These are phyloP conservation scores for Phytophthora pini DNA, from an alignment of 352 stramenopile genomes.

Conservation along the genomic window DNA sequence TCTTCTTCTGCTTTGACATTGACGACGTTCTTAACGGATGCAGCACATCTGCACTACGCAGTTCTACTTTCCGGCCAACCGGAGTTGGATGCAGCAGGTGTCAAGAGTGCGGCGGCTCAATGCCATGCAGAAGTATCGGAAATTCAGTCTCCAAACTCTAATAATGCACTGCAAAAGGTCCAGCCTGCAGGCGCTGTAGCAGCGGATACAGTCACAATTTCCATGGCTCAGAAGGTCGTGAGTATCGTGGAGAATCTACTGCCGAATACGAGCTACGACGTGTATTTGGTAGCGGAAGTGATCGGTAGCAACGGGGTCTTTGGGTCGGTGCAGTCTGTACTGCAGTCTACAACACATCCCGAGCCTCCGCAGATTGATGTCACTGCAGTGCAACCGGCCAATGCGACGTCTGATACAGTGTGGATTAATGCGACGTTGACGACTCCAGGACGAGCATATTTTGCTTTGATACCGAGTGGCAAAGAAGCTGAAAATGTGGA, in stretches of 20 bases:
- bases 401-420: constrained; percentile 45
- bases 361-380: constrained; percentile 45
- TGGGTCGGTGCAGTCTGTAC: constrained; percentile 67
- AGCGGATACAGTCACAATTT: constrained; percentile 53
- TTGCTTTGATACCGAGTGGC: constrained; percentile 52
- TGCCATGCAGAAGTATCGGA: constrained; percentile 20
- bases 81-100: constrained; percentile 47
- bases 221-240: constrained; percentile 62
- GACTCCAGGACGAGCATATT: constrained; percentile 51
- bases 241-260: constrained; percentile 45
- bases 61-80: constrained; percentile 50
- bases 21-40: constrained; percentile 76
- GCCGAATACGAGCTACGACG: constrained; percentile 78
- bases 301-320: constrained; percentile 83
- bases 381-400: constrained; percentile 25
- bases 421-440: constrained; percentile 44
- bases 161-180: constrained; percentile 12
- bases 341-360: constrained; percentile 64
- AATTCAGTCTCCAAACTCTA: constrained; percentile 2
- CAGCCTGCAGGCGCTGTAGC: constrained; percentile 12
- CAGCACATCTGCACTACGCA: constrained; percentile 75
- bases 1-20: constrained; percentile 61
- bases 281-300: constrained; percentile 85
- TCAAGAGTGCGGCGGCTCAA: constrained; percentile 52
- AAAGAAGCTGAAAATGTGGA: constrained; percentile 1